Evolutionary conservation across 2,329 filamentous ascomycete genomes (phyloP).

Genomic region (Teratosphaeria destructans): DNA sequence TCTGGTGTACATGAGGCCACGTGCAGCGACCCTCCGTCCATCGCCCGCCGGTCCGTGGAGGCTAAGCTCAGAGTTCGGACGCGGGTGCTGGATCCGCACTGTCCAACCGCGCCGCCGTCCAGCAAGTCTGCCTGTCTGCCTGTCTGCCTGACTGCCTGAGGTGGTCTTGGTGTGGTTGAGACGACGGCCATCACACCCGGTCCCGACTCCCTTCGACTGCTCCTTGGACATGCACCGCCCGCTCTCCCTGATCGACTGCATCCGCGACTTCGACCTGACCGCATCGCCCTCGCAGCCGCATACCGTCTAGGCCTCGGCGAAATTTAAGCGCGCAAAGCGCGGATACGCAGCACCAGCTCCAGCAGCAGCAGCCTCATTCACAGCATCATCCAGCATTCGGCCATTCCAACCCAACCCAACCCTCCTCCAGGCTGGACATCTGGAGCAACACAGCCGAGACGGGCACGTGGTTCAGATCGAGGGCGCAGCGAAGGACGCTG

Average conservation of each 20-base stretch:
- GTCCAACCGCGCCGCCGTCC: conserved; percentile 10
- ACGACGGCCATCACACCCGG: background rate
- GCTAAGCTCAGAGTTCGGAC: background rate
- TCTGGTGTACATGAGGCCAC: background rate
- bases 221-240: background rate
- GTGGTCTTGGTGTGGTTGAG: background rate
- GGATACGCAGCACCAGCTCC: background rate
- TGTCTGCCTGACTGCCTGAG: too few relatives aligned
- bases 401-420: background rate
- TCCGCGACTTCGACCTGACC: background rate
- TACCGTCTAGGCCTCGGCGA: conserved; percentile 1
- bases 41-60: background rate
- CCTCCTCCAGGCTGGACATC: background rate
- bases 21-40: background rate
- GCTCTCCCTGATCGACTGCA: background rate
- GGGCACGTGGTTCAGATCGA: background rate
- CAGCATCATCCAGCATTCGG: too few relatives aligned
- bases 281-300: background rate
- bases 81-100: background rate
- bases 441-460: background rate
- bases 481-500: background rate
- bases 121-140: background rate
- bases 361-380: background rate
- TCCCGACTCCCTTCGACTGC: background rate
- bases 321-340: conserved; percentile 3